phyloP scores from a whole-genome alignment of 371 early-diverging fungal species.

The Phascolomyces articulosus region DNA sequence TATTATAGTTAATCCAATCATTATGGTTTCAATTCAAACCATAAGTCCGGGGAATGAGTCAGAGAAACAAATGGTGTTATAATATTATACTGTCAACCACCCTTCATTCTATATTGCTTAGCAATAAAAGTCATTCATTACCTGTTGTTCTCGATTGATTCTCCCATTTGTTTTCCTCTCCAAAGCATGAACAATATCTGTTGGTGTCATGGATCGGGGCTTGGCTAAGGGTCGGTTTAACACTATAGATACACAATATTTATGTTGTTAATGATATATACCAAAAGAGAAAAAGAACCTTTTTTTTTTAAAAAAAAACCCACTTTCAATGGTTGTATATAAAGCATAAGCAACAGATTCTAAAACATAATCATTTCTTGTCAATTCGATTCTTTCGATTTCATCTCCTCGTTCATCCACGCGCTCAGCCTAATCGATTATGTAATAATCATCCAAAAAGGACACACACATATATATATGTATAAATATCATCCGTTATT shows the following conservation, averaged over 20 bases:
- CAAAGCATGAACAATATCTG: conserved; percentile 40
- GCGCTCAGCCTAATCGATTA: conserved; percentile 43
- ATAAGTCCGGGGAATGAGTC: not conserved
- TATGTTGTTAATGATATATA: too few relatives aligned
- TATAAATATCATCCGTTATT: not conserved
- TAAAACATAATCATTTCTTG: conserved; percentile 41
- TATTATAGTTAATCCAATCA: too few relatives aligned
- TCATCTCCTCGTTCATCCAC: conserved; percentile 57
- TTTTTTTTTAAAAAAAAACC: conserved; percentile 8
- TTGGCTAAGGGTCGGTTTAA: conserved; percentile 46
- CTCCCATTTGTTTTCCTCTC: conserved; percentile 48
- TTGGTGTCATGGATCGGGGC: conserved; percentile 40
- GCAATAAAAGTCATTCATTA: conserved; percentile 11
- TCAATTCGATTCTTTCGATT: conserved; percentile 27
- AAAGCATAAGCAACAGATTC: conserved; percentile 55
- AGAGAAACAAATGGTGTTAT: not conserved
- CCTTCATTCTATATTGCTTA: too few relatives aligned
- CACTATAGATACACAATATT: not conserved
- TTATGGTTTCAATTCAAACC: too few relatives aligned
- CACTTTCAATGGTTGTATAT: conserved; percentile 55
- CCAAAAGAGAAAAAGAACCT: too few relatives aligned
- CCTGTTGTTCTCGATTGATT: conserved; percentile 51
- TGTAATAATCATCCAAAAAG: not conserved
- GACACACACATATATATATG: not conserved
- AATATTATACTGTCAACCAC: not conserved